A percentile compares a stretch with the other conserved stretches of the same genome.
Evolutionary conservation across 2,329 filamentous ascomycete genomes (phyloP).

Genomic region (Rachicladosporium sp.): DNA sequence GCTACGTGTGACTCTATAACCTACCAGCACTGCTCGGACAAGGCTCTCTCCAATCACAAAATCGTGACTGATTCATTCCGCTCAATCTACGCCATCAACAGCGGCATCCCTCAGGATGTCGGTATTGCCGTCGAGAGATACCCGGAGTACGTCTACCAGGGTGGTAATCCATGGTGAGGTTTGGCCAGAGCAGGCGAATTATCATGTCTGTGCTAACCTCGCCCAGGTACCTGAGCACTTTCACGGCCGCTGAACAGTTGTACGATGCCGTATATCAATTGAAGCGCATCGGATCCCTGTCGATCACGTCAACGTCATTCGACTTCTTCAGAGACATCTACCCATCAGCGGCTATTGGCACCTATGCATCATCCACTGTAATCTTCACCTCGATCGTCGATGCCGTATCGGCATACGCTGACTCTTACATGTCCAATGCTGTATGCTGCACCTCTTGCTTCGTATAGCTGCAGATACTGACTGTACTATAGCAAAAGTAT

Average conservation of each 20-base stretch:
- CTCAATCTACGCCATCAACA: conserved; percentile 56
- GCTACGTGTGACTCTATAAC: conserved; percentile 52
- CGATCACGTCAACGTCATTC: conserved; percentile 52
- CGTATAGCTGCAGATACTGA: conserved; percentile 1
- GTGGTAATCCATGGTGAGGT: conserved; percentile 60
- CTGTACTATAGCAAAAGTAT: conserved; percentile 24
- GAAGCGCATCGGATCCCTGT: conserved; percentile 50
- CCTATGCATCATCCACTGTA: conserved; percentile 41
- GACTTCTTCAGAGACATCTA: conserved; percentile 59
- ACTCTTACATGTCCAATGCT: conserved; percentile 37
- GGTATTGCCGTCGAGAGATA: conserved; percentile 39
- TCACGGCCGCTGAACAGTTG: conserved; percentile 68
- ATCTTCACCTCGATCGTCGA: conserved; percentile 36
- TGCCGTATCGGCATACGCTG: conserved; percentile 52
- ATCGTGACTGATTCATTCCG: conserved; percentile 65
- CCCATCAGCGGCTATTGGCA: conserved; percentile 47
- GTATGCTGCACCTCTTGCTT: conserved; percentile 2
- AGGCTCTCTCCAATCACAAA: conserved; percentile 59
- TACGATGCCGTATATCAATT: conserved; percentile 66
- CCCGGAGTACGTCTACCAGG: conserved; percentile 54
- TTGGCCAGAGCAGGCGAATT: not conserved
- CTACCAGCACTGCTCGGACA: conserved; percentile 62
- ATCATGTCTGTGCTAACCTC: not conserved
- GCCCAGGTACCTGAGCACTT: conserved; percentile 48
- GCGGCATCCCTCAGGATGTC: conserved; percentile 44